Evolutionary conservation across 345 rosid genomes (phyloP).

Genomic region (Citrus cavaleriei): DNA sequence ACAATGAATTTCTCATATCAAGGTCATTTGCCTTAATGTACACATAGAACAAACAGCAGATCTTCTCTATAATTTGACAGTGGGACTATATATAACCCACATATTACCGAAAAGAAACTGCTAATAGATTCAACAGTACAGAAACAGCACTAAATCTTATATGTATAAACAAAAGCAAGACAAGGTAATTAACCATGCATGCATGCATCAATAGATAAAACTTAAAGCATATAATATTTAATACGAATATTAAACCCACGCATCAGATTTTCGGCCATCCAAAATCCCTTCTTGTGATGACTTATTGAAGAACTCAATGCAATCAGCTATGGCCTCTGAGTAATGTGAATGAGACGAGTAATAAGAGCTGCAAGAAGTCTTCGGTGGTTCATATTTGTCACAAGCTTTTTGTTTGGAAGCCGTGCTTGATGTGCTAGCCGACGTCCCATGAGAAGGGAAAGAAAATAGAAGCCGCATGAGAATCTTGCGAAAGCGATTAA

Average conservation of each 20-base stretch:
- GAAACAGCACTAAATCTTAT: neutral
- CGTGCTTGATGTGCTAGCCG: slow-evolving; percentile 10
- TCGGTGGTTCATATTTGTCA: slow-evolving; percentile 69
- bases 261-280: slow-evolving; percentile 43
- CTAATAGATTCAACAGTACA: neutral
- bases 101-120: slow-evolving; percentile 6
- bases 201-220: neutral
- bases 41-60: slow-evolving; percentile 1
- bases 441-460: slow-evolving; percentile 32
- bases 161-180: neutral
- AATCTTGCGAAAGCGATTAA: slow-evolving; percentile 61
- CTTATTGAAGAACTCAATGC: slow-evolving; percentile 93
- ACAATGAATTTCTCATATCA: neutral
- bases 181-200: neutral
- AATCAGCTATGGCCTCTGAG: slow-evolving; percentile 83
- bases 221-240: too few relatives aligned
- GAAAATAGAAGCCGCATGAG: slow-evolving; percentile 59
- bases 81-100: neutral
- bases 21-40: neutral
- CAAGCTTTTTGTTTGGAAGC: slow-evolving; percentile 23
- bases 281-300: slow-evolving; percentile 52
- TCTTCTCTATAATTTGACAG: neutral
- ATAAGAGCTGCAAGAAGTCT: slow-evolving; percentile 79
- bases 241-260: slow-evolving; percentile 28
- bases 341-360: slow-evolving; percentile 85